Base-by-base conservation (phyloP, 2,329 filamentous ascomycete genomes). In the Microsporum ferrugineum region DNA sequence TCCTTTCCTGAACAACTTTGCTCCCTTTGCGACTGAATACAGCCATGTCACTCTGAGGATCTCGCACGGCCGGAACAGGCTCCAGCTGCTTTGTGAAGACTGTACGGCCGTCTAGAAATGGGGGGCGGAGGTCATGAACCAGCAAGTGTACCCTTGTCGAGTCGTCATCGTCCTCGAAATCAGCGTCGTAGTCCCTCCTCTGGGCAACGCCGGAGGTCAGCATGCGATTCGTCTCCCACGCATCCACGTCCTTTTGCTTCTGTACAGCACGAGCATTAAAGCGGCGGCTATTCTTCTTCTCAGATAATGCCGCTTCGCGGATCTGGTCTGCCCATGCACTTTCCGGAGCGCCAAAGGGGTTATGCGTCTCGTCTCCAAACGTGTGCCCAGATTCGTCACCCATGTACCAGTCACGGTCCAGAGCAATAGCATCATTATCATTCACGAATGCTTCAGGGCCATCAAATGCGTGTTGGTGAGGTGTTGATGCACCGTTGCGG, bases 221-320 rank as follows among this genome's bases (percentile, higher is more conserved):
- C 94, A 99, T 97, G 62, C 94, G 88, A 72, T 99, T 99, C 14
- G 92, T 94, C 75, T 99, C 95, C 94, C 94, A 99, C 0, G 91
- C 92, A 75, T 99, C 94, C 49, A 94, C 91, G 71, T 99, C 94
- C 71, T 88, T 91, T 72, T 96, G 89, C 68, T 91, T 89, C 74
- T 96, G 90, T 62, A 89, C 81, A 63, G 87, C 86, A 58, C 88
- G 82, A 51, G 88, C 88, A 70, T 84, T 89, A 71, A 88, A 81
- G 2, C 84, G 80, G 68, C 82, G 86, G 59, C 82, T 86, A 3
- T 85, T 81, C 77, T 94, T 94, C 79, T 89, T 94, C 73, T 95
- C 89, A 6, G 85, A 80, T 71, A 91, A 76, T 12, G 85, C 87
- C 14, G 82, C 82, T 73, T 95, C 90, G 29, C 81, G 80, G 69